phyloP scores from a whole-genome alignment of 805 yeast species.

The Candida jianshihensis region DNA sequence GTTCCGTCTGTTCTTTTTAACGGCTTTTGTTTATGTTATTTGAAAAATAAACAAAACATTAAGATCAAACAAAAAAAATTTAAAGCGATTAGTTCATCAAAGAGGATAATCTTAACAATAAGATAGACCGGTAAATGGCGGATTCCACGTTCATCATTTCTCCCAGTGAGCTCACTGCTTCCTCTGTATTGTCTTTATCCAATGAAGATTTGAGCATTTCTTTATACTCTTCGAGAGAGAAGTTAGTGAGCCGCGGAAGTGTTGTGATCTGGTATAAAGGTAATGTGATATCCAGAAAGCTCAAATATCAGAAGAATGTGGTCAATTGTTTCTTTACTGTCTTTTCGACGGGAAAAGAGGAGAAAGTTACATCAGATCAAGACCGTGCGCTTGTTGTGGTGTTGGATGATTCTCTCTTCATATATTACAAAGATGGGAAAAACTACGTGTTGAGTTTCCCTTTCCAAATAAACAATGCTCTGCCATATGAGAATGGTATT shows the following conservation, averaged over 20 bases:
- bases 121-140: too few relatives aligned
- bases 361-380: constrained; percentile 28
- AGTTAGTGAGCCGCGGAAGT: constrained; percentile 28
- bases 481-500: constrained; percentile 63
- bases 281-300: constrained; percentile 39
- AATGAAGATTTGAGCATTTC: not conserved
- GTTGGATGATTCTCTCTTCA: constrained; percentile 49
- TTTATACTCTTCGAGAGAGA: constrained; percentile 21
- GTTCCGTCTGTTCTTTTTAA: not conserved
- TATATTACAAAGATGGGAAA: constrained; percentile 56
- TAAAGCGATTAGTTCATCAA: too few relatives aligned
- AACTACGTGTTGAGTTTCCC: constrained; percentile 62
- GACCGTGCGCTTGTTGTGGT: constrained; percentile 66
- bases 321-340: constrained; percentile 55
- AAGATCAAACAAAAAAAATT: too few relatives aligned
- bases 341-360: constrained; percentile 28
- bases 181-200: not conserved
- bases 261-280: constrained; percentile 46
- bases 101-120: too few relatives aligned
- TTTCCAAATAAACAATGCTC: constrained; percentile 51
- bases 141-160: too few relatives aligned
- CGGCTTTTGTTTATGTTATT: too few relatives aligned
- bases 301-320: constrained; percentile 43
- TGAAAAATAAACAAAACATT: too few relatives aligned
- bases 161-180: not conserved